Evolutionary conservation across 345 rosid species (phyloP).

Genomic region (Eutrema yunnanense): DNA sequence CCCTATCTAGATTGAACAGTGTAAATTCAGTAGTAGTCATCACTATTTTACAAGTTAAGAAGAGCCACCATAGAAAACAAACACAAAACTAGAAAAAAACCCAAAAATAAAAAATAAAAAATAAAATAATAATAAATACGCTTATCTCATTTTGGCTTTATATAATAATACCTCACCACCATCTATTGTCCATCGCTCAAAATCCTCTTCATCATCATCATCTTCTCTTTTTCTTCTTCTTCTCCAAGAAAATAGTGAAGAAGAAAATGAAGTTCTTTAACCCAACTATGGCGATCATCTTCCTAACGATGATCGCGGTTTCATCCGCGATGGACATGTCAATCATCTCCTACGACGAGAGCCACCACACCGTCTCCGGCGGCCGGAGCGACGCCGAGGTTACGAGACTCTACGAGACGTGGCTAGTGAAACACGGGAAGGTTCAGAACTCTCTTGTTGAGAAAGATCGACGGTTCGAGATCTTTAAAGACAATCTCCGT

Average conservation of each 20-base stretch:
- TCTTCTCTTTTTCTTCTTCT: conserved; percentile 1
- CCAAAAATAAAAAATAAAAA: neutral
- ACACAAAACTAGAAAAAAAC: neutral
- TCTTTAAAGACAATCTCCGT: conserved; percentile 76
- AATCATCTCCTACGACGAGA: conserved; percentile 58
- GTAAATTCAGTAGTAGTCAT: conserved; percentile 12
- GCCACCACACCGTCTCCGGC: conserved; percentile 32
- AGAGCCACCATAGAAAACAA: neutral
- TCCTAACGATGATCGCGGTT: conserved; percentile 34
- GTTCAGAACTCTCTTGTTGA: conserved; percentile 62
- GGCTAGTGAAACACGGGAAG: conserved; percentile 72
- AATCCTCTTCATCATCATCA: conserved; percentile 5
- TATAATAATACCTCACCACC: conserved; percentile 26
- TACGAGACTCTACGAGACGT: conserved; percentile 53
- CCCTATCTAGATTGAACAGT: conserved; percentile 1
- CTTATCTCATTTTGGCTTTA: conserved; percentile 17
- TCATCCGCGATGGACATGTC: conserved; percentile 79
- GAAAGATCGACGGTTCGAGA: conserved; percentile 63
- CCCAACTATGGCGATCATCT: conserved; percentile 28
- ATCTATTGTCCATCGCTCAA: neutral
- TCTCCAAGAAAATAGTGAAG: conserved; percentile 2
- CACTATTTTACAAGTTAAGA: neutral
- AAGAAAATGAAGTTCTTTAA: conserved; percentile 36
- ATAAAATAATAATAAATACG: neutral
- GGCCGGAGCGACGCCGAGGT: conserved; percentile 60